phyloP scores from a whole-genome alignment of 176 grass and related monocot species.

The Oryza longistaminata region DNA sequence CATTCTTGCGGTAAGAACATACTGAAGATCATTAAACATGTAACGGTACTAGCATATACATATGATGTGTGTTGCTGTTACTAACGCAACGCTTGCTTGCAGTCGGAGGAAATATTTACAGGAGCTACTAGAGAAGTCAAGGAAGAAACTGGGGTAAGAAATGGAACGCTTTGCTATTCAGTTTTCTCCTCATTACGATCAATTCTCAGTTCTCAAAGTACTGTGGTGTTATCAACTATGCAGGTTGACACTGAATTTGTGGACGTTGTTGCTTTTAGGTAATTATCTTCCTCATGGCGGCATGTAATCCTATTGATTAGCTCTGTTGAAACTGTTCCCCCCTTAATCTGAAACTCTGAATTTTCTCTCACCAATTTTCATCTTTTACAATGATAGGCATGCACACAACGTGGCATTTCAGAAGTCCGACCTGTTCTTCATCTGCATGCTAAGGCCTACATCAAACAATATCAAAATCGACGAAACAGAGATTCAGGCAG shows the following conservation, averaged over 20 bases:
- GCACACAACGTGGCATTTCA: constrained; percentile 86
- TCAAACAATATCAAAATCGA: constrained; percentile 89
- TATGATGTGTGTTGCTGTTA: not conserved
- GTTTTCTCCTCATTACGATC: not conserved
- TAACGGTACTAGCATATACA: not conserved
- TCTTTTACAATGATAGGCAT: constrained; percentile 49
- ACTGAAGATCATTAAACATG: not conserved
- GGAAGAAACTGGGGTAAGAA: constrained; percentile 95
- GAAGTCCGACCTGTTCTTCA: constrained; percentile 97
- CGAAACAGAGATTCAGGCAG: constrained; percentile 82
- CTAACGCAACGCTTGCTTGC: constrained; percentile 16
- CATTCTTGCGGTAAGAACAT: constrained; percentile 69
- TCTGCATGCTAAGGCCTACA: constrained; percentile 88
- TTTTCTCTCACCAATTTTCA: not conserved
- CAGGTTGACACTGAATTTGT: constrained; percentile 90
- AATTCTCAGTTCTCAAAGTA: constrained; percentile 11
- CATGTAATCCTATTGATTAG: not conserved
- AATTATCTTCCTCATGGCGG: not conserved
- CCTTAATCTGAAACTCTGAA: not conserved
- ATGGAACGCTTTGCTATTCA: not conserved
- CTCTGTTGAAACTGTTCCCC: not conserved
- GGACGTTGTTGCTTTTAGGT: constrained; percentile 93
- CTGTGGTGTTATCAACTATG: constrained; percentile 17
- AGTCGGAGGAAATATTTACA: constrained; percentile 89
- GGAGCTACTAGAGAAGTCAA: constrained; percentile 87